A percentile compares a stretch with the other conserved stretches of the same genome.
Conservation (phyloP, 768 basidiomycete genomes). For the Termitomyces sp. region DNA sequence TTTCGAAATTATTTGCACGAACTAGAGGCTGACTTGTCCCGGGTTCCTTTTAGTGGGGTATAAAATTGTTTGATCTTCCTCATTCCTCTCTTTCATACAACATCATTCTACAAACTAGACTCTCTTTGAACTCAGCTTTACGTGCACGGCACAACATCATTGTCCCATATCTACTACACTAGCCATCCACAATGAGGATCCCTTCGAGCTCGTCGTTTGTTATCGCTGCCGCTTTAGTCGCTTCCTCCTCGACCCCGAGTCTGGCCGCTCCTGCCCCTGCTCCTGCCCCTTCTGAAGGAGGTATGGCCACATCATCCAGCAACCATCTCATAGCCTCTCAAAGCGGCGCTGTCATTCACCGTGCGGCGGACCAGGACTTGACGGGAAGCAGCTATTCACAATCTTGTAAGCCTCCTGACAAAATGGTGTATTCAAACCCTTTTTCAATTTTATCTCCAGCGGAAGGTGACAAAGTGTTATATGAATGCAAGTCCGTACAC, state of each 20-base stretch:
- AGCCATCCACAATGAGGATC: constrained; percentile 32
- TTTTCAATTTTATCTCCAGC: not conserved
- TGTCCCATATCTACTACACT: not conserved
- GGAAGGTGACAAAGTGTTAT: not conserved
- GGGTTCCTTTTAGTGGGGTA: not conserved
- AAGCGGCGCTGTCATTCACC: constrained; percentile 9
- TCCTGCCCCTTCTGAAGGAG: constrained; percentile 22
- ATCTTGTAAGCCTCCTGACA: not conserved
- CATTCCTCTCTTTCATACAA: constrained; percentile 12
- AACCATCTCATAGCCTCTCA: constrained; percentile 14
- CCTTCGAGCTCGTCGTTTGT: constrained; percentile 41
- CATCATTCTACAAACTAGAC: constrained; percentile 8
- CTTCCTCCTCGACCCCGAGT: constrained; percentile 41
- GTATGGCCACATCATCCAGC: constrained; percentile 20
- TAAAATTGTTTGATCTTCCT: constrained; percentile 4
- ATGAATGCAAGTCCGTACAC: not conserved
- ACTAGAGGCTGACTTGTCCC: not conserved
- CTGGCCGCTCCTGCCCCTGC: constrained; percentile 43
- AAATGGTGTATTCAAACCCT: not conserved
- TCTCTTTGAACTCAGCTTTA: constrained; percentile 4
- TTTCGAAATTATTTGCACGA: not conserved
- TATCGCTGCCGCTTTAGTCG: constrained; percentile 40
- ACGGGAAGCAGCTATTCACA: not conserved
- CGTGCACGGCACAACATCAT: not conserved
- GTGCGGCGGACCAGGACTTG: constrained; percentile 4